Evolutionary conservation across 2,329 filamentous ascomycete species (phyloP).

Genomic region (Apiospora saccharicola): DNA sequence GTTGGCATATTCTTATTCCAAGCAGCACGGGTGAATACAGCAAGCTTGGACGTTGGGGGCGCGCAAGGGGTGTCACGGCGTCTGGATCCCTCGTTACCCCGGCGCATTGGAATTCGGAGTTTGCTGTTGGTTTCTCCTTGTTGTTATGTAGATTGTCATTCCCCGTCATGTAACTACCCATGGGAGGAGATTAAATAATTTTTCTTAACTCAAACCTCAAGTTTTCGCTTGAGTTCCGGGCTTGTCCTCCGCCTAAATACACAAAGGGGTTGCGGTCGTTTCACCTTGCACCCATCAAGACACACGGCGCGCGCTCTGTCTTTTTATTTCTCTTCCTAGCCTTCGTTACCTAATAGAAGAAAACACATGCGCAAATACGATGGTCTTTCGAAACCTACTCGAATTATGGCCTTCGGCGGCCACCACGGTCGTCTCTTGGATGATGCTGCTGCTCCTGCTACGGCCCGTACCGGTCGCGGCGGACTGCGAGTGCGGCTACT

Average conservation of each 20-base stretch:
- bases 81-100: not conserved
- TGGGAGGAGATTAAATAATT: not conserved
- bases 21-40: not conserved
- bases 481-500: constrained; percentile 78
- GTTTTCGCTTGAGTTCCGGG: not conserved
- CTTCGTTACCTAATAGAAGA: too few relatives aligned
- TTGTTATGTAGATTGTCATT: not conserved
- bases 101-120: not conserved
- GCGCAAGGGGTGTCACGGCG: constrained; percentile 1
- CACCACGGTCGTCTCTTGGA: not conserved
- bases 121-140: not conserved
- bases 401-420: not conserved
- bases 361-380: not conserved
- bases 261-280: not conserved
- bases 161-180: not conserved
- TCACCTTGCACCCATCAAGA: not conserved
- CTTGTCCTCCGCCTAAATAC: not conserved
- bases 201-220: not conserved
- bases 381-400: too few relatives aligned
- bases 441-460: not conserved
- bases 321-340: not conserved
- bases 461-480: constrained; percentile 41
- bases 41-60: not conserved
- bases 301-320: not conserved
- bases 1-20: not conserved